These are phyloP conservation scores for Ceratocystis cubensis DNA, from an alignment of 2,329 filamentous ascomycete species.

Conservation along the genomic window DNA sequence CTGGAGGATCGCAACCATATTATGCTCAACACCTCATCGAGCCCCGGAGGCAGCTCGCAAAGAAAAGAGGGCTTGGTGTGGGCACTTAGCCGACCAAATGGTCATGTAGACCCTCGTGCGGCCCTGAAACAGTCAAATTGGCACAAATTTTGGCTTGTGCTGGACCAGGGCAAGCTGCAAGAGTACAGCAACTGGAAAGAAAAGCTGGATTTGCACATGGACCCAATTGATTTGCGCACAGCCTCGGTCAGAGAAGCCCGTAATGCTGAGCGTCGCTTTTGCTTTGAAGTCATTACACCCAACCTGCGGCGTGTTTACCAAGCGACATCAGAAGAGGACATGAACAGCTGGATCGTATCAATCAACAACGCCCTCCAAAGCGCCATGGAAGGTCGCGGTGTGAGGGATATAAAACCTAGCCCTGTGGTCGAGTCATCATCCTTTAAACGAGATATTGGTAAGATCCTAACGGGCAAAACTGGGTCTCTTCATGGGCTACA, in stretches of 20 bases:
- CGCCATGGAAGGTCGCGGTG: slow-evolving; percentile 72
- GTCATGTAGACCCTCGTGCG: slow-evolving; percentile 77
- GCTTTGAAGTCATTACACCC: slow-evolving; percentile 96
- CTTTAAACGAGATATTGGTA: slow-evolving; percentile 75
- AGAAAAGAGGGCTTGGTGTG: slow-evolving; percentile 90
- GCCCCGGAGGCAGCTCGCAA: slow-evolving; percentile 51
- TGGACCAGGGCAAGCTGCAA: slow-evolving; percentile 90
- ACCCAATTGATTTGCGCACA: slow-evolving; percentile 92
- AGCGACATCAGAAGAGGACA: slow-evolving; percentile 93
- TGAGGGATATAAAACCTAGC: slow-evolving; percentile 39
- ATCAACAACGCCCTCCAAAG: slow-evolving; percentile 97
- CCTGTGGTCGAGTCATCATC: slow-evolving; percentile 35
- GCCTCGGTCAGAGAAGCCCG: slow-evolving; percentile 92
- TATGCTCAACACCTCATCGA: slow-evolving; percentile 34
- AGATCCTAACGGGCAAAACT: slow-evolving; percentile 84
- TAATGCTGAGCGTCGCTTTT: slow-evolving; percentile 88
- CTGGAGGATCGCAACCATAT: slow-evolving; percentile 67
- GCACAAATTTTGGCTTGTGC: slow-evolving; percentile 99
- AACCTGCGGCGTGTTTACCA: slow-evolving; percentile 94
- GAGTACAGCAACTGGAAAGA: slow-evolving; percentile 99
- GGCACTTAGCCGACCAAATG: slow-evolving; percentile 84
- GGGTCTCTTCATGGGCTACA: slow-evolving; percentile 51
- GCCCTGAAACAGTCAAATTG: slow-evolving; percentile 94
- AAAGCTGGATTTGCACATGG: slow-evolving; percentile 89
- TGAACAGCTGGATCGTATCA: slow-evolving; percentile 89